Evolutionary conservation across 192 early-diverging fungal genomes (phyloP), one percentile per base, ranked within the genome.

Genomic region (Backusella mclennaniae): DNA sequence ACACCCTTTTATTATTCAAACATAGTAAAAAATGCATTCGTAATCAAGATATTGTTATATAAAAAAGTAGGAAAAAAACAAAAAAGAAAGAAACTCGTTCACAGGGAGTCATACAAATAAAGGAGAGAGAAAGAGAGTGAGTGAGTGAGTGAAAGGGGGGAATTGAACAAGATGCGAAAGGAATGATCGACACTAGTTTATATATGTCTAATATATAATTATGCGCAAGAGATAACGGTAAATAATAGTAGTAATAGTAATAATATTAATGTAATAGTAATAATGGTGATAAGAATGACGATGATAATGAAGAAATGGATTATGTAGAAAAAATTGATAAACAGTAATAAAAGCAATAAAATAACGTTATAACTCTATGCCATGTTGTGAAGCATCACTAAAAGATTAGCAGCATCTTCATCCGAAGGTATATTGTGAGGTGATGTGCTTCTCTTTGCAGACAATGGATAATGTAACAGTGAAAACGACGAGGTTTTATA

Each of bases 331-430:
- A 21, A 36, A 38, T 11, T 35, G 19, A 35, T n/a, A 19, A 38
- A 69, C 3, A 14, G 9, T 36, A 41, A 39, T 69, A 26, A 38
- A 49, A 49, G 6, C 4, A 49, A 49, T n/a, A 49, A 49, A 49
- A 49, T 17, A 49, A n/a, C 3, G 33, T 33, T 49, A 49, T 41
- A 36, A 36, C n/a, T 21, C 19, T 23, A 46, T 21, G 66, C 15
- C 41, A 44, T 75, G 23, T 73, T 73, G 52, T 79, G 78, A 7
- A 79, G 74, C 78, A 79, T 79, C 29, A 79, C 78, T 39, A 79
- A 56, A 17, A 79, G 49, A 35, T 79, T 75, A 15, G 78, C 78
- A 1, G 78, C 78, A 66, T 79, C 78, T 71, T 74, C 69, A 66
- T 79, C 78, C n/a, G 63, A 35, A 26, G 44, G 42, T 23, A 35